These are phyloP conservation scores for Catharanthus roseus DNA, from an alignment of 257 asterid genomes.

Conservation along the genomic window DNA sequence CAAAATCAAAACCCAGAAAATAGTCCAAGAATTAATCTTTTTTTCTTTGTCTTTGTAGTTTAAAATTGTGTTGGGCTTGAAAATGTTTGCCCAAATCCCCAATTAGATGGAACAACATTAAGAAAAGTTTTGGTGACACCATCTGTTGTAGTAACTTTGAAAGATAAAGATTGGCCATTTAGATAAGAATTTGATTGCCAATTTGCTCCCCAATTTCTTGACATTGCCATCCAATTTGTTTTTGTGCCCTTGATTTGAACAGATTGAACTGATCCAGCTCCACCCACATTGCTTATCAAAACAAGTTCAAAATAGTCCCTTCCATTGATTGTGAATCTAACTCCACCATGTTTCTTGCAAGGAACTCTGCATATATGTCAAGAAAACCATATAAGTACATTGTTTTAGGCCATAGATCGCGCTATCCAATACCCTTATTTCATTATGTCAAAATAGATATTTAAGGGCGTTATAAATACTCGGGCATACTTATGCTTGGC, in stretches of 20 bases:
- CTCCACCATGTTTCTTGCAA: conserved; percentile 76
- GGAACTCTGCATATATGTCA: conserved; percentile 64
- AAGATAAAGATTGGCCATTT: conserved; percentile 70
- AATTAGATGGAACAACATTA: conserved; percentile 48
- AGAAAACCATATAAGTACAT: not conserved
- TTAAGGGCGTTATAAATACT: too few species aligned
- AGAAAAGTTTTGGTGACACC: conserved; percentile 57
- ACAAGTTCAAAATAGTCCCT: conserved; percentile 74
- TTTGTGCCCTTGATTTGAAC: conserved; percentile 70
- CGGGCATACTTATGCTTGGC: too few species aligned
- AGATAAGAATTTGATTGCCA: conserved; percentile 81
- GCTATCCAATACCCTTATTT: too few species aligned
- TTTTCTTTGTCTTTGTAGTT: too few species aligned
- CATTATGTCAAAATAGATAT: too few species aligned
- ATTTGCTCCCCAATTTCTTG: conserved; percentile 93
- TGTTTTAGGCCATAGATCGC: not conserved
- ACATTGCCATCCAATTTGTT: conserved; percentile 65
- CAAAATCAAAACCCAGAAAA: conserved; percentile 22
- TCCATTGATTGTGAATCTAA: conserved; percentile 69
- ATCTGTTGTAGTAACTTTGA: conserved; percentile 63
- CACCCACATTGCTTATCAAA: conserved; percentile 58
- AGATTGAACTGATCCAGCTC: conserved; percentile 64
- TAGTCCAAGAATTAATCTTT: conserved; percentile 11
- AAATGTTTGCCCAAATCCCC: conserved; percentile 77
- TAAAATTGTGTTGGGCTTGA: conserved; percentile 49